These are phyloP conservation scores for Platanus orientalis DNA, from an alignment of 164 flowering plant genomes.

Conservation along the genomic window DNA sequence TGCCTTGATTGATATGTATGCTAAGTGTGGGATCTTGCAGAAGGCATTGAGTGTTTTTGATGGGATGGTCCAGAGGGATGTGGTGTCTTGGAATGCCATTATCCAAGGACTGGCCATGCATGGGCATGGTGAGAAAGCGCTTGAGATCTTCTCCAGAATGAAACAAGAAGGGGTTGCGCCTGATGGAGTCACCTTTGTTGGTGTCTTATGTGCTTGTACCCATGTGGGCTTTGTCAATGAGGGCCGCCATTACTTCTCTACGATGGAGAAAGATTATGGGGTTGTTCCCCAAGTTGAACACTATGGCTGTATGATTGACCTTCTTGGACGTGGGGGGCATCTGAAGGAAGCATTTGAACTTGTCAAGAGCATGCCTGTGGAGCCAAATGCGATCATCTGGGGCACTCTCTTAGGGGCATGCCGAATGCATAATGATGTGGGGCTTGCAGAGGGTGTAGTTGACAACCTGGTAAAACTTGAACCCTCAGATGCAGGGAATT, in stretches of 20 bases:
- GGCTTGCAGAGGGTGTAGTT: not conserved
- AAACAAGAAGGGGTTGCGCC: slow-evolving; percentile 27
- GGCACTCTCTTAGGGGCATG: not conserved
- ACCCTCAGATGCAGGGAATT: not conserved
- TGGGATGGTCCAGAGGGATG: not conserved
- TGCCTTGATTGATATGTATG: not conserved
- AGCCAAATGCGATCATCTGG: not conserved
- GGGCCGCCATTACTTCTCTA: slow-evolving; percentile 38
- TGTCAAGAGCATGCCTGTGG: not conserved
- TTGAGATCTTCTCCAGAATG: slow-evolving; percentile 37
- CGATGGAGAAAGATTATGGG: not conserved
- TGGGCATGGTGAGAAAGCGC: slow-evolving; percentile 14
- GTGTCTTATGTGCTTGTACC: slow-evolving; percentile 57
- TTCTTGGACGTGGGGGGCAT: not conserved
- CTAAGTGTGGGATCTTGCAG: not conserved
- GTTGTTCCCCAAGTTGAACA: not conserved
- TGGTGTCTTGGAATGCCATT: not conserved
- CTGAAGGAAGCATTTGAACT: not conserved
- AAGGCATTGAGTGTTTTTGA: not conserved
- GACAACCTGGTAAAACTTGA: not conserved
- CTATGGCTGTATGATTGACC: not conserved
- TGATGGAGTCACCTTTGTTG: slow-evolving; percentile 50
- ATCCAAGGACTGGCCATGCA: not conserved
- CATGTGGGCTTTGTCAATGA: slow-evolving; percentile 55
- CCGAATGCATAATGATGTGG: not conserved